Evolutionary conservation across 2,329 filamentous ascomycete genomes (phyloP), one percentile per base, ranked within the genome.

Genomic region (Calonectria henricotiae): DNA sequence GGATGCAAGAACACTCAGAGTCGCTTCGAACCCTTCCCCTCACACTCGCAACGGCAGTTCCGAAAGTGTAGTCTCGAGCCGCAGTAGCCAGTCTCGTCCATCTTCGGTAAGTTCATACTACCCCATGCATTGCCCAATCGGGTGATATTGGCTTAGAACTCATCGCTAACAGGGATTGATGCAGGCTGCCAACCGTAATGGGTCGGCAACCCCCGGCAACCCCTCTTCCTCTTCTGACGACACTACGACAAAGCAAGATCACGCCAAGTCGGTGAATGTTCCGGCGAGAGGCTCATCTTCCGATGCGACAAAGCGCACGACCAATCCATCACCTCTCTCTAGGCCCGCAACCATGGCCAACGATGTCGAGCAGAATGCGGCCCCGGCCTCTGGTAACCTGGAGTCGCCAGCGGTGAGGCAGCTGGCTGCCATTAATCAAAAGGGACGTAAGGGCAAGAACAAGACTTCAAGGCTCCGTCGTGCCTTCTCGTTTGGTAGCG

Each of bases 401-500:
- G 84, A 86, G 70, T 95, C 93, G 75, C 91, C 93, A 55, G 96
- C 96, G 23, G 92, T 93, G 15, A 92, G 94, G 81, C 94, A 97
- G 68, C 88, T 98, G 44, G 91, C 93, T 54, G 94, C 95, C n/a
- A 87, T 98, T 67, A 96, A 92, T 71, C 93, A 96, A 75, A 96
- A 93, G 79, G 94, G 94, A 65, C 86, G 86, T 32, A 93, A 90
- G 79, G 89, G 91, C 73, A 95, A 94, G 80, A 94, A 92, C 84
- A 98, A 98, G 84, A 94, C 93, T 2, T 95, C 93, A 20, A 89
- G 95, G 74, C 86, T 99, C 70, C 91, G 96, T 66, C 90, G 96
- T 76, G 96, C 96, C 0, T 98, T 99, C 78, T 99, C 96, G 0
- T 99, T 99, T 83, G 95, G 96, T 61, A 98, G 96, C 80, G 94